phyloP scores from a whole-genome alignment of 768 basidiomycete genomes.

The Boletus sp. region DNA sequence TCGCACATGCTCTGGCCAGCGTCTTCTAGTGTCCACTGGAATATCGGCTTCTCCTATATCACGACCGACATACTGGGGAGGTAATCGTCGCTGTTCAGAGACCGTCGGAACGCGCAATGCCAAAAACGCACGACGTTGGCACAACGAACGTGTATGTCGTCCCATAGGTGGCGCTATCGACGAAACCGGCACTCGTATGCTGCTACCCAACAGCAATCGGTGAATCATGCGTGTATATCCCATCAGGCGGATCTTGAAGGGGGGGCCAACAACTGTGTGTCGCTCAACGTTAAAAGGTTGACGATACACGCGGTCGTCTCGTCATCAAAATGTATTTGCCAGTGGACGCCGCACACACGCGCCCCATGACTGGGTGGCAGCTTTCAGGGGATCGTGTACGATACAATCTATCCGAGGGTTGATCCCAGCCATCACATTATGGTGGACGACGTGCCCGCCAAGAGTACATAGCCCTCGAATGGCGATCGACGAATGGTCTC shows the following conservation, averaged over 20 bases:
- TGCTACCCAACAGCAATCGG: slow-evolving; percentile 1
- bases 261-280: neutral
- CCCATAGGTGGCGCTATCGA: neutral
- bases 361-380: slow-evolving; percentile 11
- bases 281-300: neutral
- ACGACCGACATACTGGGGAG: neutral
- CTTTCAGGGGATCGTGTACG: slow-evolving; percentile 9
- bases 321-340: no score
- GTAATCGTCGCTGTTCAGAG: no score
- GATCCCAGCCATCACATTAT: slow-evolving; percentile 7
- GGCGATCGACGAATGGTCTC: slow-evolving; percentile 5
- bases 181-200: slow-evolving; percentile 11
- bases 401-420: neutral
- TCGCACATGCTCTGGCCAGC: neutral
- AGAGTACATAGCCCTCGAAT: slow-evolving; percentile 13
- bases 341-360: slow-evolving; percentile 2
- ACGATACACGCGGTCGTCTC: neutral
- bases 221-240: neutral
- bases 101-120: neutral
- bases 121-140: slow-evolving; percentile 1
- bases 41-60: neutral
- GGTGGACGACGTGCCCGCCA: slow-evolving; percentile 1
- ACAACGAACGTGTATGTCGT: slow-evolving; percentile 4
- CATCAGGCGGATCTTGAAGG: slow-evolving; percentile 18
- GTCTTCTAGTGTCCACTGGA: neutral